These are phyloP conservation scores for Boechera divaricarpa DNA, from an alignment of 345 rosid species.

Conservation along the genomic window DNA sequence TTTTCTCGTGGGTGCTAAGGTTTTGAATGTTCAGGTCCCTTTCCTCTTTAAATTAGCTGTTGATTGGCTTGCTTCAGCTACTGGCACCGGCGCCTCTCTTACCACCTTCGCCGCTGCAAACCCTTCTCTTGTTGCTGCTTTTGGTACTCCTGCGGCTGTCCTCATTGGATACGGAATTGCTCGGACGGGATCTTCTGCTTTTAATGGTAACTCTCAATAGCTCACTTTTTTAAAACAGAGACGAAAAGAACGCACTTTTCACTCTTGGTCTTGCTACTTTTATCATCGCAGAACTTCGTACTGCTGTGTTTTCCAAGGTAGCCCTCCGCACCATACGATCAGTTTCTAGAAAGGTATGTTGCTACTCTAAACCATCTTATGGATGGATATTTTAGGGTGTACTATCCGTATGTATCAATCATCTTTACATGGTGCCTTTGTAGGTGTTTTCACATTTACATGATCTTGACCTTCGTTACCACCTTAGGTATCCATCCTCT, in stretches of 20 bases:
- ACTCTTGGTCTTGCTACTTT: conserved; percentile 24
- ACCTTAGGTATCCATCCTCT: conserved; percentile 69
- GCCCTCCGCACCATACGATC: conserved; percentile 89
- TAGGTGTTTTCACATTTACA: conserved; percentile 97
- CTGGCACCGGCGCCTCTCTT: conserved; percentile 59
- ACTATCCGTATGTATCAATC: conserved; percentile 2
- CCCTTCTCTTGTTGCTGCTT: conserved; percentile 62
- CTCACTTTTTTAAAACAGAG: neutral
- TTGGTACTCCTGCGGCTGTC: conserved; percentile 87
- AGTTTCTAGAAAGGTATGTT: conserved; percentile 86
- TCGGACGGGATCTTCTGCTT: conserved; percentile 78
- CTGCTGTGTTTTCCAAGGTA: conserved; percentile 95
- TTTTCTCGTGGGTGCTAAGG: conserved; percentile 90
- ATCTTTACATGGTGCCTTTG: conserved; percentile 28
- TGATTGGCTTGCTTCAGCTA: conserved; percentile 79
- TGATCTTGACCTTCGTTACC: conserved; percentile 88
- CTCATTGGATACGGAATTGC: conserved; percentile 95
- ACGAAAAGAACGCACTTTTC: conserved; percentile 12
- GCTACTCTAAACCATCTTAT: neutral
- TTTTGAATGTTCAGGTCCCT: conserved; percentile 92
- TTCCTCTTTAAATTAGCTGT: conserved; percentile 93
- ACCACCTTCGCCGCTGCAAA: conserved; percentile 66
- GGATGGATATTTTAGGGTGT: neutral
- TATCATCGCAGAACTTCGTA: conserved; percentile 77
- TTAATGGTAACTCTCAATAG: conserved; percentile 64